Conservation (phyloP, 768 basidiomycete genomes). For the Boletus vermiculosoides region DNA sequence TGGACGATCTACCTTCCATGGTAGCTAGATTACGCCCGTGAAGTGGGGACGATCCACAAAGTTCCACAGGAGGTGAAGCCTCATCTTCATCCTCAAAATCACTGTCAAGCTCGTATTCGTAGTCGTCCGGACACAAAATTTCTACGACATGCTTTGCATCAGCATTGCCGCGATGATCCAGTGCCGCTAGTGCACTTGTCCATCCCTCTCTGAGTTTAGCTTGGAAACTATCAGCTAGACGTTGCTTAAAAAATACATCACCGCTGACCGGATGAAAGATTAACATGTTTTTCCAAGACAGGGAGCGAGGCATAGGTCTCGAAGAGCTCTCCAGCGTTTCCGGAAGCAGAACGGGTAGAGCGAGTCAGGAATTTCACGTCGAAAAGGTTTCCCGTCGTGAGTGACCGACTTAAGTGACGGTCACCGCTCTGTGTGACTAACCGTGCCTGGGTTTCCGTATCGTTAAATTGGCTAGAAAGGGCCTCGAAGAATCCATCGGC, state of each 20-base stretch:
- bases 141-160: not conserved
- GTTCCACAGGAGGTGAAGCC: not conserved
- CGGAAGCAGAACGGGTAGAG: constrained; percentile 1
- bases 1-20: constrained; percentile 1
- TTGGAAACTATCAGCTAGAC: constrained; percentile 5
- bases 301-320: constrained; percentile 18
- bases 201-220: constrained; percentile 11
- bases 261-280: constrained; percentile 11
- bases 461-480: not conserved
- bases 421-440: constrained; percentile 7
- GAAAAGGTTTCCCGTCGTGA: constrained; percentile 17
- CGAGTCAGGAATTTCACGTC: constrained; percentile 22
- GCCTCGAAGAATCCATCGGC: constrained; percentile 14
- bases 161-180: not conserved
- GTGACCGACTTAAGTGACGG: constrained; percentile 9
- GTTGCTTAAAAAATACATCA: not conserved
- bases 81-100: constrained; percentile 27
- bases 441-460: not conserved
- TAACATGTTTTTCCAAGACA: constrained; percentile 9
- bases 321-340: not conserved
- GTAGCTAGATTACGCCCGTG: not conserved
- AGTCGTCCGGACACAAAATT: constrained; percentile 6
- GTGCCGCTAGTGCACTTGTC: constrained; percentile 2
- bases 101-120: constrained; percentile 26
- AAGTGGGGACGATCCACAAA: not conserved